These are phyloP conservation scores for Rheum nobile DNA, from an alignment of 148 eudicot genomes.

Conservation along the genomic window DNA sequence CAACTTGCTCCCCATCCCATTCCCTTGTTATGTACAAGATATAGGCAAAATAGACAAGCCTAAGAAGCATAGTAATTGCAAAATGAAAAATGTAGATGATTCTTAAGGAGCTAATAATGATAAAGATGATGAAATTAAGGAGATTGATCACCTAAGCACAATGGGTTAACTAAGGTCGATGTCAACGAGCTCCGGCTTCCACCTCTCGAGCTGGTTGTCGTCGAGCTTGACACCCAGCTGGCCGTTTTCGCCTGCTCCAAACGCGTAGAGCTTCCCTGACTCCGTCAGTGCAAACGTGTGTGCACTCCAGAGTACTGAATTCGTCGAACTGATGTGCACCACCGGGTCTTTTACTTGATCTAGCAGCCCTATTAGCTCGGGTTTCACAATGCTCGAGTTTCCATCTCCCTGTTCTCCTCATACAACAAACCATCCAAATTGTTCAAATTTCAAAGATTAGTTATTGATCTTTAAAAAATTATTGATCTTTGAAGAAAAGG, in stretches of 20 bases:
- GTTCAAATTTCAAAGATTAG: background rate
- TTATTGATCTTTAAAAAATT: too few species aligned
- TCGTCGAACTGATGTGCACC: conserved; percentile 76
- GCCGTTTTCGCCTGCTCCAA: conserved; percentile 84
- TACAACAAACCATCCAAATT: background rate
- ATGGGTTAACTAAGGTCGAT: conserved; percentile 44
- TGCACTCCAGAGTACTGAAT: conserved; percentile 59
- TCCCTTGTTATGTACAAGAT: background rate
- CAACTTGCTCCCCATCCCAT: background rate
- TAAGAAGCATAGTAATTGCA: background rate
- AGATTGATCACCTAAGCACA: background rate
- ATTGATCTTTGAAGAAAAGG: background rate
- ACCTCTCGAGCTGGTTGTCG: conserved; percentile 49
- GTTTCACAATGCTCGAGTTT: conserved; percentile 54
- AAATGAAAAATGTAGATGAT: background rate
- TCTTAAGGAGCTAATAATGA: background rate
- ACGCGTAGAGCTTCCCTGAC: conserved; percentile 69
- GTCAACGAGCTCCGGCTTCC: conserved; percentile 46
- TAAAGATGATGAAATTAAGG: background rate
- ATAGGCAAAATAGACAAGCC: background rate
- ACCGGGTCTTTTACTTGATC: conserved; percentile 54
- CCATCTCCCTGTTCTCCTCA: conserved; percentile 38
- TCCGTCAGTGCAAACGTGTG: conserved; percentile 88
- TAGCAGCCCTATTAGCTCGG: conserved; percentile 55
- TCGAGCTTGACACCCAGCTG: conserved; percentile 72